These are phyloP conservation scores for Kluyveromyces starmeri DNA, from an alignment of 805 yeast species.

Conservation along the genomic window DNA sequence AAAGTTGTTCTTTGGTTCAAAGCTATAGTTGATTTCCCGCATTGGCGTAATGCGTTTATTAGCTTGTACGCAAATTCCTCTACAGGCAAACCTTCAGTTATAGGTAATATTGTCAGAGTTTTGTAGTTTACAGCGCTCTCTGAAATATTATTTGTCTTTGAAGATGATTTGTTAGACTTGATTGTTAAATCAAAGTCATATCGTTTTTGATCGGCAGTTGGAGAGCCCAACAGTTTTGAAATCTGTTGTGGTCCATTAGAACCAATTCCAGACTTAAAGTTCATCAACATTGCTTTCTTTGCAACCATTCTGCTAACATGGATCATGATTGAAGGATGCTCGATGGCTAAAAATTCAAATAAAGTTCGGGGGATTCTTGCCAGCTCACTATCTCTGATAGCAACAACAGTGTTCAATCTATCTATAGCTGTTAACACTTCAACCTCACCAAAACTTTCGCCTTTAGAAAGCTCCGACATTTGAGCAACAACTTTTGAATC, in stretches of 20 bases:
- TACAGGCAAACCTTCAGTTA: conserved; percentile 75
- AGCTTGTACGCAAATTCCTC: conserved; percentile 72
- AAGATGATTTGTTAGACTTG: conserved; percentile 11
- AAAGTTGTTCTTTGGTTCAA: conserved; percentile 78
- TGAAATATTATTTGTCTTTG: conserved; percentile 13
- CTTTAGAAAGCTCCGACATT: conserved; percentile 81
- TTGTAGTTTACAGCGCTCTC: conserved; percentile 36
- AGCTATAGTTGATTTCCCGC: conserved; percentile 65
- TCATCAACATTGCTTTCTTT: conserved; percentile 27
- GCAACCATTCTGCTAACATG: conserved; percentile 86
- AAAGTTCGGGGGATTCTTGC: conserved; percentile 88
- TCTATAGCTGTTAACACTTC: conserved; percentile 81
- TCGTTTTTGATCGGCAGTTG: conserved; percentile 9
- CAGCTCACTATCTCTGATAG: conserved; percentile 87
- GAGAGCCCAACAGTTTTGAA: conserved; percentile 11
- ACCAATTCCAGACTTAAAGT: conserved; percentile 2
- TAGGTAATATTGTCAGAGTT: conserved; percentile 79
- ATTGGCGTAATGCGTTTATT: conserved; percentile 58
- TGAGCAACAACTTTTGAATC: conserved; percentile 22
- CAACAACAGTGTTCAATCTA: conserved; percentile 61
- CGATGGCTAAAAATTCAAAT: conserved; percentile 75
- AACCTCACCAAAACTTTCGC: conserved; percentile 90
- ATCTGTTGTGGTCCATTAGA: conserved; percentile 15
- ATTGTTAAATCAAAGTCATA: conserved; percentile 26
- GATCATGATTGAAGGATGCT: conserved; percentile 84